Conservation (phyloP, 2,329 filamentous ascomycete species). For the Lizonia empirigonia region DNA sequence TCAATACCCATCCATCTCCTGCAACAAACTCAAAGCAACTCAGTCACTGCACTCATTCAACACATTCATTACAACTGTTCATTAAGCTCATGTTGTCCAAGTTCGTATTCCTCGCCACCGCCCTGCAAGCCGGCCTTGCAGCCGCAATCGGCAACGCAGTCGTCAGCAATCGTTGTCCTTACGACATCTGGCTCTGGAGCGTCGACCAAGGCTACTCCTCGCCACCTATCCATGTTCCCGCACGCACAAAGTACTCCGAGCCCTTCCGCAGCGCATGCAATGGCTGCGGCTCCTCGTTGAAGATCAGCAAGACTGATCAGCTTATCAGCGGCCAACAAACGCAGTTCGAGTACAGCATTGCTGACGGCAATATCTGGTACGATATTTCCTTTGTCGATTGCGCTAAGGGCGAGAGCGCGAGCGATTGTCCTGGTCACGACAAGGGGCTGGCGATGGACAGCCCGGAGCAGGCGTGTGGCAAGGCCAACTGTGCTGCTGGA, state of each 20-base stretch:
- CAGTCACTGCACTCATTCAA: not conserved
- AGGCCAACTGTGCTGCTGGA: constrained; percentile 22
- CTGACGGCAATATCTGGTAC: constrained; percentile 28
- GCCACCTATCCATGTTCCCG: constrained; percentile 20
- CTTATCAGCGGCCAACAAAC: constrained; percentile 29
- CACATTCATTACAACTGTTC: not conserved
- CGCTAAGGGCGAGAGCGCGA: constrained; percentile 27
- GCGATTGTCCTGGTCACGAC: constrained; percentile 30
- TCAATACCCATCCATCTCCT: not conserved
- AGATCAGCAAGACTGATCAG: constrained; percentile 33
- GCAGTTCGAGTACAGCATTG: constrained; percentile 37
- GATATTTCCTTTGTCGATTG: constrained; percentile 40
- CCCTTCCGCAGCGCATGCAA: constrained; percentile 22
- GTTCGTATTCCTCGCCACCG: constrained; percentile 19
- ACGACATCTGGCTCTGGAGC: constrained; percentile 37
- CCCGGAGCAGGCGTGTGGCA: constrained; percentile 20
- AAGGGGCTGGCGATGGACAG: constrained; percentile 29
- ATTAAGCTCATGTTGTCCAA: constrained; percentile 26
- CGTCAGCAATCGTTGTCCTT: constrained; percentile 32
- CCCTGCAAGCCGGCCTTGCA: constrained; percentile 26
- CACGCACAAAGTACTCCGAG: constrained; percentile 28
- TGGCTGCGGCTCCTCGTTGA: constrained; percentile 30
- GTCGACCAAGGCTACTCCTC: constrained; percentile 20
- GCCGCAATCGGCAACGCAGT: constrained; percentile 30
- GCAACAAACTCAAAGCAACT: not conserved